Conservation (phyloP, 2,329 filamentous ascomycete genomes). For the Alternaria triticimaculans region DNA sequence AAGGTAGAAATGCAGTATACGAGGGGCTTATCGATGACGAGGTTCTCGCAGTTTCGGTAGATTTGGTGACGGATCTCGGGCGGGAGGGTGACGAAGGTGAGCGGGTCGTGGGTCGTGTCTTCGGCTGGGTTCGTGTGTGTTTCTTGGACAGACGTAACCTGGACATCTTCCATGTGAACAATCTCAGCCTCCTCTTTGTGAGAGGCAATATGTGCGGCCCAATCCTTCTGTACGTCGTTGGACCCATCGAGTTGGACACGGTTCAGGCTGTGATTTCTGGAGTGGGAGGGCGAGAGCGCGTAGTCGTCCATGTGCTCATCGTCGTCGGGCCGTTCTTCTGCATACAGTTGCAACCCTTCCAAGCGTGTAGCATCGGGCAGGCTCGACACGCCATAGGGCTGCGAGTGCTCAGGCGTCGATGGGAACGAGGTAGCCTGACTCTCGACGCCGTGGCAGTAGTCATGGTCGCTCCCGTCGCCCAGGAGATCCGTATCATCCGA, state of each 20-base stretch:
- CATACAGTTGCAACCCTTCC: conserved; percentile 26
- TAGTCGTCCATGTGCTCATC: conserved; percentile 40
- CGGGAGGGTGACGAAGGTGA: conserved; percentile 45
- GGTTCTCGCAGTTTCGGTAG: conserved; percentile 46
- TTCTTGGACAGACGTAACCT: neutral
- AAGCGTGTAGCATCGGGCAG: conserved; percentile 30
- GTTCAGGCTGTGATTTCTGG: conserved; percentile 31
- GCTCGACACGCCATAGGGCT: conserved; percentile 20
- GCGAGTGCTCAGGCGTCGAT: conserved; percentile 29
- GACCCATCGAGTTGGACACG: conserved; percentile 19
- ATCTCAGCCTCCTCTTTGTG: conserved; percentile 18
- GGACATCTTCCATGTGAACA: conserved; percentile 13
- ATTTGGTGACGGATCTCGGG: conserved; percentile 48
- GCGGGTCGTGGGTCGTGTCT: conserved; percentile 13
- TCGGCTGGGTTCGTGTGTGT: conserved; percentile 1
- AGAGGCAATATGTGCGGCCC: conserved; percentile 24
- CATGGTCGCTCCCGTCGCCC: conserved; percentile 20
- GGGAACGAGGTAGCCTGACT: conserved; percentile 29
- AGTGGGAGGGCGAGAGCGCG: conserved; percentile 34
- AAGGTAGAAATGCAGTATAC: conserved; percentile 52
- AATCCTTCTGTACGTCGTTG: conserved; percentile 24
- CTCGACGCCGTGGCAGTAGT: conserved; percentile 26
- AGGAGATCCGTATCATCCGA: conserved; percentile 25
- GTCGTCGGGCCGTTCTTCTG: conserved; percentile 21
- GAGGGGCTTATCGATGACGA: conserved; percentile 45